Percentiles rank a stretch among this genome's conserved stretches.
Evolutionary conservation across 1,284 basidiomycete species (phyloP).

Genomic region (Peniophora sp.): DNA sequence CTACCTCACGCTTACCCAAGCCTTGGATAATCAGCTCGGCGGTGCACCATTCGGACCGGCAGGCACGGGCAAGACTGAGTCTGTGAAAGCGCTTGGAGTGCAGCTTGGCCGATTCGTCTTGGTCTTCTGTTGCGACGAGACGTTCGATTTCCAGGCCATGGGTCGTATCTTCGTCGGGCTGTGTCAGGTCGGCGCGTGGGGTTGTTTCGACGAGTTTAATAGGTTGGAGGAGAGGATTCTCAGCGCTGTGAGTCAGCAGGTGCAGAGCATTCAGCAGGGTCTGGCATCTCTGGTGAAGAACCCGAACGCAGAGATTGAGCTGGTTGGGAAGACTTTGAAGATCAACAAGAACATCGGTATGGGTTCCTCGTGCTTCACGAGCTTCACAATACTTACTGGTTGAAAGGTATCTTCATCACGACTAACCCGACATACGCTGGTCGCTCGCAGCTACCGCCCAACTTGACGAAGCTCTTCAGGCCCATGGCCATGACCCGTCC

Average conservation of each 20-base stretch:
- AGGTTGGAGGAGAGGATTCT: slow-evolving; percentile 97
- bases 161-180: slow-evolving; percentile 98
- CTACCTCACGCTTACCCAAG: slow-evolving; percentile 95
- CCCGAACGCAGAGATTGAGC: slow-evolving; percentile 84
- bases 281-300: slow-evolving; percentile 75
- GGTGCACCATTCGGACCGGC: slow-evolving; percentile 98
- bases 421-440: slow-evolving; percentile 99
- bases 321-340: slow-evolving; percentile 92
- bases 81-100: slow-evolving; percentile 96
- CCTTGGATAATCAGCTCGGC: slow-evolving; percentile 89
- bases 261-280: slow-evolving; percentile 97
- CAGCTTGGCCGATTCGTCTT: slow-evolving; percentile 96
- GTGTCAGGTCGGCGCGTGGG: slow-evolving; percentile 99
- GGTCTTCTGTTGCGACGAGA: slow-evolving; percentile 99
- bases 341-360: slow-evolving; percentile 90
- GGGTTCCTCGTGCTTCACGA: slow-evolving; percentile 9
- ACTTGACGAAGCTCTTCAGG: slow-evolving; percentile 92
- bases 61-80: slow-evolving; percentile 99
- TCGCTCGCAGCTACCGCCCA: slow-evolving; percentile 94
- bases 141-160: slow-evolving; percentile 99
- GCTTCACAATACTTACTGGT: not conserved
- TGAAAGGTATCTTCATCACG: slow-evolving; percentile 85
- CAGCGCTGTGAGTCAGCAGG: slow-evolving; percentile 97
- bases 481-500: slow-evolving; percentile 99
- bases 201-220: slow-evolving; percentile 98